Conservation (phyloP, 805 yeast genomes). For the Lachancea waltii region DNA sequence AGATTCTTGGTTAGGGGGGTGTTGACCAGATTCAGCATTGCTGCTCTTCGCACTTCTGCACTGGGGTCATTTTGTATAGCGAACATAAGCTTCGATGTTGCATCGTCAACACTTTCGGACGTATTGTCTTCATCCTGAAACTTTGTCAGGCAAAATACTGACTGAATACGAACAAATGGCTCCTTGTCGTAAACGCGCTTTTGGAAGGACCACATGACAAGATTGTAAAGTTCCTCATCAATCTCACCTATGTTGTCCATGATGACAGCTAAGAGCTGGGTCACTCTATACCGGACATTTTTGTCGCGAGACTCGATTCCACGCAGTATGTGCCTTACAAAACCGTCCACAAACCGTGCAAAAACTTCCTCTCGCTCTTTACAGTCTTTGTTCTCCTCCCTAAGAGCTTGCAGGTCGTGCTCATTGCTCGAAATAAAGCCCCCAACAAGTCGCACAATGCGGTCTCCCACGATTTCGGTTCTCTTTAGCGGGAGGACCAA, state of each 20-base stretch:
- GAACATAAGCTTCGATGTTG: conserved; percentile 41
- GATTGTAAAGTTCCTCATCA: conserved; percentile 62
- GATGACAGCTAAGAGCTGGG: conserved; percentile 65
- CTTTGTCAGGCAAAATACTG: conserved; percentile 69
- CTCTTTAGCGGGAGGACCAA: conserved; percentile 62
- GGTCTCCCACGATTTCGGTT: conserved; percentile 65
- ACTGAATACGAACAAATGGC: conserved; percentile 71
- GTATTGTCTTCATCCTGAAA: conserved; percentile 52
- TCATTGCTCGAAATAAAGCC: conserved; percentile 48
- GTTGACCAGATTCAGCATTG: conserved; percentile 62
- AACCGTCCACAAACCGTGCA: conserved; percentile 48
- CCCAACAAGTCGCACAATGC: conserved; percentile 62
- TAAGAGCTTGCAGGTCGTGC: conserved; percentile 20
- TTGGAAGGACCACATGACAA: conserved; percentile 52
- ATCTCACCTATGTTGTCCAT: conserved; percentile 70
- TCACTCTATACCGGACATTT: conserved; percentile 71
- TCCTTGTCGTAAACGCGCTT: conserved; percentile 71
- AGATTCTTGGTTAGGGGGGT: conserved; percentile 46
- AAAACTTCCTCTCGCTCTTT: conserved; percentile 40
- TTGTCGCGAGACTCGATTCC: conserved; percentile 75
- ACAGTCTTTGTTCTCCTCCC: conserved; percentile 26
- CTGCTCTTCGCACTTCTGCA: conserved; percentile 86
- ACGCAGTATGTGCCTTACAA: conserved; percentile 61
- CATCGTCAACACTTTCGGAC: conserved; percentile 38
- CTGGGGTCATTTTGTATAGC: conserved; percentile 71